Percentiles rank a stretch among this genome's conserved stretches.
These are phyloP conservation scores for Rubia peregrina DNA, from an alignment of 305 asterid species.

Conservation along the genomic window DNA sequence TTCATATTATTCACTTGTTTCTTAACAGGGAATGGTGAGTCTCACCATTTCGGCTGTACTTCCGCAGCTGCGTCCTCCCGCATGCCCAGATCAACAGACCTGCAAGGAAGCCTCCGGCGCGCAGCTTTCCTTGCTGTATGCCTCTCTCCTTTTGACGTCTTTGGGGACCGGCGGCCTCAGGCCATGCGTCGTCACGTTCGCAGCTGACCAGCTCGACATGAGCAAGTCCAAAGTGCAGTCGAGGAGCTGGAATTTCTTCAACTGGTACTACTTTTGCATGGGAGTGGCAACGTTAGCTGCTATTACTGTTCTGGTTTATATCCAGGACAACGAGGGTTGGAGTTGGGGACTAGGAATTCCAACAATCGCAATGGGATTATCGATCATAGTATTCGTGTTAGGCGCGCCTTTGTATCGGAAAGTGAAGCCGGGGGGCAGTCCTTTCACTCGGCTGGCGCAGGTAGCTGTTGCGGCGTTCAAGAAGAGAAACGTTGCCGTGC, in stretches of 20 bases:
- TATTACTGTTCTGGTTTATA: conserved; percentile 56
- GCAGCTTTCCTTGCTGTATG: neutral
- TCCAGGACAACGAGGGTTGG: conserved; percentile 76
- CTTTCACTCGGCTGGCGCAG: neutral
- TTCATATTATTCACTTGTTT: too few species aligned
- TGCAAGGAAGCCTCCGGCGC: conserved; percentile 52
- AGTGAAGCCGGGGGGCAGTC: conserved; percentile 46
- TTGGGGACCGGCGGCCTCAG: conserved; percentile 63
- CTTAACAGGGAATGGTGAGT: conserved; percentile 51
- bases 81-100: conserved; percentile 53
- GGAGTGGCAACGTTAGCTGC: conserved; percentile 55
- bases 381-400: conserved; percentile 37
- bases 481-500: neutral
- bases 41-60: conserved; percentile 63
- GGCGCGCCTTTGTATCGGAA: conserved; percentile 55
- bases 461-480: neutral
- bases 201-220: conserved; percentile 75
- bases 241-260: conserved; percentile 60
- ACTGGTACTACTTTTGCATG: conserved; percentile 69
- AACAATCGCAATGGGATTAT: conserved; percentile 55
- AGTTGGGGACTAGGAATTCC: conserved; percentile 82
- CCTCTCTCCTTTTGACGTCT: conserved; percentile 32
- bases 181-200: conserved; percentile 66
- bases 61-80: conserved; percentile 27
- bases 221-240: conserved; percentile 36